Evolutionary conservation across 306 rosid genomes (phyloP).

Genomic region (Vigna radiata): DNA sequence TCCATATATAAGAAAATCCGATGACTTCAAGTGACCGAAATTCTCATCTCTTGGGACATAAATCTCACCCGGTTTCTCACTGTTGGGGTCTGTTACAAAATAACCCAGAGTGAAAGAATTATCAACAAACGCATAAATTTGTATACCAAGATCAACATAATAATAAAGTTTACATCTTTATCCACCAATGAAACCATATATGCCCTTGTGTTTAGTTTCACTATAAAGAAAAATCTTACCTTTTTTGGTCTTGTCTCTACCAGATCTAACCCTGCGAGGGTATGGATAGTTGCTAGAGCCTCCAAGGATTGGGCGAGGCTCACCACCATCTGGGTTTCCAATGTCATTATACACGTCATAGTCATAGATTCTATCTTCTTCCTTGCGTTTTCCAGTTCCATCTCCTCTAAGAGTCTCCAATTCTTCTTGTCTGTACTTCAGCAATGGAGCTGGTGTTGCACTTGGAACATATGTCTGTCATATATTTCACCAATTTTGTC

Average conservation of each 20-base stretch:
- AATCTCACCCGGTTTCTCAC: neutral
- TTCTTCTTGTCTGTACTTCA: constrained; percentile 41
- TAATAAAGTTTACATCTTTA: too few relatives aligned
- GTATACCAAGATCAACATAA: too few relatives aligned
- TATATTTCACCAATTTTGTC: neutral
- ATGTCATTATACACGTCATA: constrained; percentile 32
- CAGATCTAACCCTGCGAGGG: constrained; percentile 88
- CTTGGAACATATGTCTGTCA: constrained; percentile 38
- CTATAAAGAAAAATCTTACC: constrained; percentile 46
- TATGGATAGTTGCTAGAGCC: constrained; percentile 70
- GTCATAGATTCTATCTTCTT: neutral
- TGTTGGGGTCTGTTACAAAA: neutral
- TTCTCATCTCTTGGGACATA: neutral
- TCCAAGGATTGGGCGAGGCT: constrained; percentile 70
- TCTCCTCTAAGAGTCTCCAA: constrained; percentile 44
- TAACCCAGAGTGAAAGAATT: neutral
- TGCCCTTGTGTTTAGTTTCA: too few relatives aligned
- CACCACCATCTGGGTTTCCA: constrained; percentile 52
- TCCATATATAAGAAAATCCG: neutral
- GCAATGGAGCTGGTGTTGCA: constrained; percentile 41
- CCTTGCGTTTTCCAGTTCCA: constrained; percentile 40
- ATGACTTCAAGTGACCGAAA: neutral
- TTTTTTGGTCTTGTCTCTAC: constrained; percentile 54
- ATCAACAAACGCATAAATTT: too few relatives aligned
- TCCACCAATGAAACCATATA: too few relatives aligned